phyloP scores from a whole-genome alignment of 176 grass and related monocot genomes.

The Musa itinerans region DNA sequence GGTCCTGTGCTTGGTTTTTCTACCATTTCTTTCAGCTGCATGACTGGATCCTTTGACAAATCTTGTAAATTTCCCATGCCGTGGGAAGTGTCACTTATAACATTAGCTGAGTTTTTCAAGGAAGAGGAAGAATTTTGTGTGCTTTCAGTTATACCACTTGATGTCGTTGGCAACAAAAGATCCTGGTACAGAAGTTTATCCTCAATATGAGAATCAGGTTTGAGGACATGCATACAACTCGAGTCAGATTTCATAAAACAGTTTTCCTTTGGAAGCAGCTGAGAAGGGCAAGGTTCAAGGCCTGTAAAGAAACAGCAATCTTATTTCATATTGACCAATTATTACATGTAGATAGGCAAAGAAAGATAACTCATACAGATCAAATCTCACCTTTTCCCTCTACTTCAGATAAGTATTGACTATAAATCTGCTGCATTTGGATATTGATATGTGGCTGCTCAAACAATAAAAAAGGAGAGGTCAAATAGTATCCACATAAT shows the following conservation, averaged over 20 bases:
- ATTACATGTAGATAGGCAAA: neutral
- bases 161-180: neutral
- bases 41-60: neutral
- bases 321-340: neutral
- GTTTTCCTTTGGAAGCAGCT: neutral
- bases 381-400: neutral
- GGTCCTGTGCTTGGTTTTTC: neutral
- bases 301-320: neutral
- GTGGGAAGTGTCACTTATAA: neutral
- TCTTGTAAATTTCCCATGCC: neutral
- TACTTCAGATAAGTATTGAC: neutral
- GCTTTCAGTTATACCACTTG: neutral
- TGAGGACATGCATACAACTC: neutral
- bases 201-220: neutral
- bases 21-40: slow-evolving; percentile 1
- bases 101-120: neutral
- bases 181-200: neutral
- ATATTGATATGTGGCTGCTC: neutral
- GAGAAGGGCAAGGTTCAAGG: neutral
- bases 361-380: neutral
- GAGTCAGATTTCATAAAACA: neutral
- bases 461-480: neutral
- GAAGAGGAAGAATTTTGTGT: neutral
- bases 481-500: neutral
- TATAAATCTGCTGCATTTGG: neutral